phyloP scores from a whole-genome alignment of 352 stramenopile species.

The Peronospora destructor region DNA sequence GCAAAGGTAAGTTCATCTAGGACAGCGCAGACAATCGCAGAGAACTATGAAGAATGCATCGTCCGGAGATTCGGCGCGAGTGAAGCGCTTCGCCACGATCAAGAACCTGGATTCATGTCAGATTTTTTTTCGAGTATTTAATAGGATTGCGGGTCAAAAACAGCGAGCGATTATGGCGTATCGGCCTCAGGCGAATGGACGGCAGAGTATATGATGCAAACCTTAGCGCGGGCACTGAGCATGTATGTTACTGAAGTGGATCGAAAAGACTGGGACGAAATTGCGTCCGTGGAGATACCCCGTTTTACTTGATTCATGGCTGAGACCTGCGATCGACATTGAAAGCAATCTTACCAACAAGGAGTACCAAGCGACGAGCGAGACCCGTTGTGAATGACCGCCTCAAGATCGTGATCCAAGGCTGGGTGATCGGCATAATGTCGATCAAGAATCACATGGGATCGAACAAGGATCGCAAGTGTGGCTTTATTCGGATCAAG shows the following conservation, averaged over 20 bases:
- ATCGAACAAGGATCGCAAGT: neutral
- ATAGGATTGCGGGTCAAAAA: neutral
- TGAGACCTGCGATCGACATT: too few relatives aligned
- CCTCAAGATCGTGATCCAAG: neutral
- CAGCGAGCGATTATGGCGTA: conserved; percentile 4
- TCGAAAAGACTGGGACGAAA: conserved; percentile 7
- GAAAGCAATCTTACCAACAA: conserved; percentile 4
- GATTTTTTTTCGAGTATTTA: too few relatives aligned
- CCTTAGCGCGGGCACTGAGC: neutral
- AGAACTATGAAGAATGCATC: too few relatives aligned
- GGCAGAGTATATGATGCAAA: too few relatives aligned
- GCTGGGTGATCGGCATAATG: neutral
- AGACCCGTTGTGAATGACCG: neutral
- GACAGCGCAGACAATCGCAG: too few relatives aligned
- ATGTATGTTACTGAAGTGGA: conserved; percentile 9
- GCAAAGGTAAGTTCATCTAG: too few relatives aligned
- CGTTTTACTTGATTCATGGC: conserved; percentile 4
- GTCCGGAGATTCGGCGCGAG: too few relatives aligned
- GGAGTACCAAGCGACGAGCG: neutral
- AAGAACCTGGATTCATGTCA: too few relatives aligned
- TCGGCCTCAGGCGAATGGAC: conserved; percentile 1
- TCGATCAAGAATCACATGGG: too few relatives aligned
- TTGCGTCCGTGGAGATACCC: neutral
- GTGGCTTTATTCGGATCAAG: conserved; percentile 4
- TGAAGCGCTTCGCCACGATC: too few relatives aligned